Evolutionary conservation across 2,329 filamentous ascomycete species (phyloP).

Genomic region (Ambrosiella xylebori): DNA sequence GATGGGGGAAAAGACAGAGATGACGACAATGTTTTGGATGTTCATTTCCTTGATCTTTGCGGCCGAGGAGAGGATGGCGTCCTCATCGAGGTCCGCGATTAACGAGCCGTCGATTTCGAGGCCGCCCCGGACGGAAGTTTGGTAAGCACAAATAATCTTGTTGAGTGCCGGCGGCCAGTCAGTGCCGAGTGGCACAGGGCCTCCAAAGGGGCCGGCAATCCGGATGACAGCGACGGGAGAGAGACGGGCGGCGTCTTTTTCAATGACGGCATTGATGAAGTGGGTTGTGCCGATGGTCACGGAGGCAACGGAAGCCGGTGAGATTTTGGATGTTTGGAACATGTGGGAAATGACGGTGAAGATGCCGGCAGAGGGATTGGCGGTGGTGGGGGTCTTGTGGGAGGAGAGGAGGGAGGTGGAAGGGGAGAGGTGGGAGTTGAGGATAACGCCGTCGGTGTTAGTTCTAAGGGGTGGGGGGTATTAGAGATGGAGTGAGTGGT

Average conservation of each 20-base stretch:
- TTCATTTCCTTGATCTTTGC: slow-evolving; percentile 23
- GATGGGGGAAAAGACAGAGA: slow-evolving; percentile 36
- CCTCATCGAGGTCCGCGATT: slow-evolving; percentile 28
- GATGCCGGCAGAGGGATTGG: slow-evolving; percentile 31
- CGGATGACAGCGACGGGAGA: slow-evolving; percentile 35
- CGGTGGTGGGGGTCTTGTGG: slow-evolving; percentile 31
- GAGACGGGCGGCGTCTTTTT: slow-evolving; percentile 31
- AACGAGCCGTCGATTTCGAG: slow-evolving; percentile 33
- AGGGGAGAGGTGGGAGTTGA: slow-evolving; percentile 26
- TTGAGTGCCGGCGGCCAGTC: slow-evolving; percentile 36
- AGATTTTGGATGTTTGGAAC: slow-evolving; percentile 21
- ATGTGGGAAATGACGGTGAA: slow-evolving; percentile 27
- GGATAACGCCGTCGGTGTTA: slow-evolving; percentile 35
- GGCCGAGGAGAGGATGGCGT: slow-evolving; percentile 25
- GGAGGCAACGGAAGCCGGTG: slow-evolving; percentile 25
- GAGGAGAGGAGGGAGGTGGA: slow-evolving; percentile 16
- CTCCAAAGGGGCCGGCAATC: slow-evolving; percentile 29
- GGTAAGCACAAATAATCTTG: slow-evolving; percentile 28
- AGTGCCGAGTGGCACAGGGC: slow-evolving; percentile 31
- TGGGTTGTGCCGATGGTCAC: slow-evolving; percentile 39
- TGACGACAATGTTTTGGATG: slow-evolving; percentile 30
- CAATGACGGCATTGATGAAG: slow-evolving; percentile 41
- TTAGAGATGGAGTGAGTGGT: neutral
- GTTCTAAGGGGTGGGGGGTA: slow-evolving; percentile 21
- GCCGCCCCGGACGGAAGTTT: slow-evolving; percentile 30